These are phyloP conservation scores for Quercus tomentella DNA, from an alignment of 331 rosid genomes.

Conservation along the genomic window DNA sequence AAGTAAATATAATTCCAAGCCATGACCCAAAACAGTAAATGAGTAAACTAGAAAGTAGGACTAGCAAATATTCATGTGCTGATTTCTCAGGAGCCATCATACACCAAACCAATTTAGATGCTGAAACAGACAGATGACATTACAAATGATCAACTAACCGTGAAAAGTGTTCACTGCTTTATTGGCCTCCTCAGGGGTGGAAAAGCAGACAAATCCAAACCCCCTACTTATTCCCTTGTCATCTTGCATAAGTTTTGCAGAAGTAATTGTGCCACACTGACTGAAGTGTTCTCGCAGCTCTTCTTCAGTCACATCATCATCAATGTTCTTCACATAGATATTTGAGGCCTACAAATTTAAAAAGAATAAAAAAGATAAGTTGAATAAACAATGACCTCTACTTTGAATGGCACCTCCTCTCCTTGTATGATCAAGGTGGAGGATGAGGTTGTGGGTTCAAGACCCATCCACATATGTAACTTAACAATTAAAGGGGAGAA, in stretches of 20 bases:
- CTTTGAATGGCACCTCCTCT: too few relatives aligned
- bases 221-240: conserved; percentile 82
- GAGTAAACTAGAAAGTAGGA: neutral
- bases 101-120: neutral
- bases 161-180: conserved; percentile 80
- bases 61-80: conserved; percentile 1
- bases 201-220: conserved; percentile 89
- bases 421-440: too few relatives aligned
- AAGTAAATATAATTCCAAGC: neutral
- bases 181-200: conserved; percentile 79
- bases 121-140: conserved; percentile 10
- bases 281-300: conserved; percentile 59
- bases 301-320: conserved; percentile 63
- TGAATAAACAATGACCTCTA: neutral
- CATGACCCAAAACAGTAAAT: neutral
- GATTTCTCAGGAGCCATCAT: neutral
- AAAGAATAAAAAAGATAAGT: conserved; percentile 15
- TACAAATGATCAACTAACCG: conserved; percentile 39
- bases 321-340: conserved; percentile 84
- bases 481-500: too few relatives aligned
- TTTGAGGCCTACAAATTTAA: conserved; percentile 61
- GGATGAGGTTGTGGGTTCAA: too few relatives aligned
- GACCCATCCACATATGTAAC: too few relatives aligned
- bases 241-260: conserved; percentile 74
- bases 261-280: conserved; percentile 76